Evolutionary conservation across 306 rosid genomes (phyloP), one percentile per base, ranked within the genome.

Genomic region (Hippophae gyantsensis): DNA sequence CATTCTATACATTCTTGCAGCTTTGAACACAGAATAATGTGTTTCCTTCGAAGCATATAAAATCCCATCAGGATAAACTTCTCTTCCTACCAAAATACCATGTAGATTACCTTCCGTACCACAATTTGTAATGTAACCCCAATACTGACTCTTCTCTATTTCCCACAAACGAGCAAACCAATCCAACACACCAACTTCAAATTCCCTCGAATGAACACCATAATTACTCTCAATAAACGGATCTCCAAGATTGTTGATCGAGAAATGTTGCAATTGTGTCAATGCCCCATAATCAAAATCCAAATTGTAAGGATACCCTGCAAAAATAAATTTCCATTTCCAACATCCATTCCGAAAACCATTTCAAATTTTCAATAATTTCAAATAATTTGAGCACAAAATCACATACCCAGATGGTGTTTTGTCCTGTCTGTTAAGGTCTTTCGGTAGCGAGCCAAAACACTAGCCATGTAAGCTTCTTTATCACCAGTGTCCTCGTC

Each of bases 111-210:
- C 99, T 74, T 93, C 99, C 5, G 99, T 93, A 42, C 99, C 99
- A 48, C 99, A 88, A 76, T 93, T 89, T 26, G 99, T 89, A 51
- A 93, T 89, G 77, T 93, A 93, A n/a, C 99, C 99, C 99, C 99
- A 93, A 66, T 93, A 93, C 65, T 93, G 95, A 41, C 64, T 65
- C 74, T 86, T 93, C 73, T 89, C 97, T 13, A 93, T 65, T 70
- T 93, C 99, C 99, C 99, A 93, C 11, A 93, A 65, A 6, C 85
- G 77, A 67, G 99, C 95, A 82, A 93, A 93, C 99, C 99, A 93
- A 69, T 93, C 99, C 63, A 93, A 79, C 56, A 93, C 97, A 47
- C 97, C 99, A 18, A 93, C 90, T 73, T 93, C 97, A 62, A 89
- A 89, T 72, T 84, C 82, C 63, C 95, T 85, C 42, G 97, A 86